phyloP scores from a whole-genome alignment of 1,284 basidiomycete species.

The Heterobasidion annosum region DNA sequence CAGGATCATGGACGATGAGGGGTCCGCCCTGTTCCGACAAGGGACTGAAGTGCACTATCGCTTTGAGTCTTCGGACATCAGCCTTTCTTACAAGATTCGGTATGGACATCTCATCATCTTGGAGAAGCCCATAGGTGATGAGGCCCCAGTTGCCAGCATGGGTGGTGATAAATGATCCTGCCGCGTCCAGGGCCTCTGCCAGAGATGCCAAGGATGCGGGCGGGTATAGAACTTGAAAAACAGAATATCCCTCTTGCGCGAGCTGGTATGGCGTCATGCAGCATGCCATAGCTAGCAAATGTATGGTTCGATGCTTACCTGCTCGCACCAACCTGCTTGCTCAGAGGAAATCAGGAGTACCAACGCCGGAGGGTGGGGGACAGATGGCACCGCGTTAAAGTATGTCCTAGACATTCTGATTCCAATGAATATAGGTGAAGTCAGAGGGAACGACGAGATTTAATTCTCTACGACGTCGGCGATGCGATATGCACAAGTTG shows the following conservation, averaged over 20 bases:
- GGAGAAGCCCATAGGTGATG: slow-evolving; percentile 27
- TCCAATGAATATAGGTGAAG: no score
- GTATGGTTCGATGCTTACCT: slow-evolving; percentile 17
- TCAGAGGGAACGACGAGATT: no score
- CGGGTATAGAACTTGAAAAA: slow-evolving; percentile 24
- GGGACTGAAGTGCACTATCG: slow-evolving; percentile 30
- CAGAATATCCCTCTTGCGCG: slow-evolving; percentile 34
- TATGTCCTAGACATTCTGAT: slow-evolving; percentile 8
- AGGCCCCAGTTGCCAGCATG: slow-evolving; percentile 22
- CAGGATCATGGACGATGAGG: slow-evolving; percentile 19
- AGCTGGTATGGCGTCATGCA: slow-evolving; percentile 18
- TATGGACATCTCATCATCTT: slow-evolving; percentile 15
- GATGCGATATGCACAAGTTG: no score
- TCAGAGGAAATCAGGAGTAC: slow-evolving; percentile 11
- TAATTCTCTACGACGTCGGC: no score
- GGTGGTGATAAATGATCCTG: slow-evolving; percentile 8
- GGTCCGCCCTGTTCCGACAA: slow-evolving; percentile 15
- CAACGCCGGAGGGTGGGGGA: slow-evolving; percentile 7
- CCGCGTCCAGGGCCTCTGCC: slow-evolving; percentile 13
- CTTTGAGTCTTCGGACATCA: slow-evolving; percentile 17
- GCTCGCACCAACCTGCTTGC: slow-evolving; percentile 26
- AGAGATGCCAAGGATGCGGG: slow-evolving; percentile 11
- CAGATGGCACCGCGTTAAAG: slow-evolving; percentile 11
- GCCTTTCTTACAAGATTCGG: slow-evolving; percentile 10
- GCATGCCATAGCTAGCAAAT: slow-evolving; percentile 1